These are phyloP conservation scores for Fragaria iinumae DNA, from an alignment of 306 rosid genomes.

Conservation along the genomic window DNA sequence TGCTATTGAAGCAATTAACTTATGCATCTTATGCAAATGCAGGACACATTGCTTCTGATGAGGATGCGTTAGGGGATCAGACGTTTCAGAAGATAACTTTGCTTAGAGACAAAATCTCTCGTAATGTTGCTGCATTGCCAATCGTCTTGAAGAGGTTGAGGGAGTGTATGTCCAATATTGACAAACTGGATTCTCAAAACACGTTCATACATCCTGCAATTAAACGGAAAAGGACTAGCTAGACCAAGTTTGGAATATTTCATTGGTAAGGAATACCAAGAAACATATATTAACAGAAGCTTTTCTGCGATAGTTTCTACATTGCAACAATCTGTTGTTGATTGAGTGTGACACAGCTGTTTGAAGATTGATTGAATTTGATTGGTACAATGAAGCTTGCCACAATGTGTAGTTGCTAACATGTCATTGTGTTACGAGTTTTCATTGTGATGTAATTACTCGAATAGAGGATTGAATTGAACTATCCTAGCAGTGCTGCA, in stretches of 20 bases:
- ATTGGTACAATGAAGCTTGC: conserved; percentile 17
- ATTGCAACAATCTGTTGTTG: conserved; percentile 10
- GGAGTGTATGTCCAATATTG: conserved; percentile 67
- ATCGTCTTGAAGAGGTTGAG: conserved; percentile 66
- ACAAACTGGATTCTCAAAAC: conserved; percentile 56
- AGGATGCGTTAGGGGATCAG: conserved; percentile 40
- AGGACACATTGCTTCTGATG: conserved; percentile 33
- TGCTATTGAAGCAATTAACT: conserved; percentile 8
- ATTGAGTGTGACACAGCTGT: conserved; percentile 21
- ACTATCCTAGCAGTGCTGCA: background rate
- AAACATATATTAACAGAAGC: background rate
- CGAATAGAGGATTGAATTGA: conserved; percentile 6
- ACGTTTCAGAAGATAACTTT: conserved; percentile 49
- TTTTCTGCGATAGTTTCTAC: background rate
- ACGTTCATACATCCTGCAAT: conserved; percentile 58
- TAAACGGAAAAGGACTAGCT: conserved; percentile 52
- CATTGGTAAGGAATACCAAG: conserved; percentile 7
- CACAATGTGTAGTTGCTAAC: background rate
- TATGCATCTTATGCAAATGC: conserved; percentile 31
- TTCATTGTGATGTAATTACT: conserved; percentile 19
- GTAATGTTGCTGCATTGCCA: conserved; percentile 56
- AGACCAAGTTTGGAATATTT: conserved; percentile 18
- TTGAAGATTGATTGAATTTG: conserved; percentile 14
- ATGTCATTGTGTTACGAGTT: conserved; percentile 7
- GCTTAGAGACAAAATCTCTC: conserved; percentile 63